These are phyloP conservation scores for Inga oerstediana DNA, from an alignment of 306 rosid genomes.

Conservation along the genomic window DNA sequence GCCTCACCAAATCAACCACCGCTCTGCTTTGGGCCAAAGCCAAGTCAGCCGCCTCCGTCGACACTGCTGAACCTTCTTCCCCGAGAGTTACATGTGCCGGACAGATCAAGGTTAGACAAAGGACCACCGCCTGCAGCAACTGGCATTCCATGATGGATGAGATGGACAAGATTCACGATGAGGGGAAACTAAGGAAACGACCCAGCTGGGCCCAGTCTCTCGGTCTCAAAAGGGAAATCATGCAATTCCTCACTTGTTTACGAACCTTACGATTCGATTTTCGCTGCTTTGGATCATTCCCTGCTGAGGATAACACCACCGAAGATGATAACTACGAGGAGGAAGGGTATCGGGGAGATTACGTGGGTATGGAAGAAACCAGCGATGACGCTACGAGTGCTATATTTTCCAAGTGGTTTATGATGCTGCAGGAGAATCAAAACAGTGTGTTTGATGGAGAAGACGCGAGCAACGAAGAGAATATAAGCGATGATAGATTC, in stretches of 20 bases:
- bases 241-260: slow-evolving; percentile 82
- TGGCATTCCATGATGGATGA: slow-evolving; percentile 93
- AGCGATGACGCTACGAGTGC: slow-evolving; percentile 47
- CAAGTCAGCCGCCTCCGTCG: slow-evolving; percentile 62
- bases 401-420: slow-evolving; percentile 78
- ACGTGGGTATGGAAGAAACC: slow-evolving; percentile 34
- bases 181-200: slow-evolving; percentile 50
- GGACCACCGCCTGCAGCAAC: slow-evolving; percentile 51
- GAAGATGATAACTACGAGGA: slow-evolving; percentile 52
- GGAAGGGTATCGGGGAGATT: slow-evolving; percentile 29
- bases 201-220: slow-evolving; percentile 57
- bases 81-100: slow-evolving; percentile 95
- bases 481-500: neutral
- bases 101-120: slow-evolving; percentile 77
- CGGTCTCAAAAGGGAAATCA: slow-evolving; percentile 77
- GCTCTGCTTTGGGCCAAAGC: slow-evolving; percentile 69
- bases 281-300: slow-evolving; percentile 73
- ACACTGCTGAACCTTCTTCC: slow-evolving; percentile 73
- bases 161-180: slow-evolving; percentile 77
- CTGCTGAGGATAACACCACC: slow-evolving; percentile 46
- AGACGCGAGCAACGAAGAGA: slow-evolving; percentile 29
- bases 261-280: slow-evolving; percentile 67
- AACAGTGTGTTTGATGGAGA: slow-evolving; percentile 30
- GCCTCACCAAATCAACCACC: slow-evolving; percentile 44
- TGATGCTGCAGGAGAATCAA: slow-evolving; percentile 77